phyloP scores from a whole-genome alignment of 2,329 filamentous ascomycete genomes.

The Alternaria arborescens region DNA sequence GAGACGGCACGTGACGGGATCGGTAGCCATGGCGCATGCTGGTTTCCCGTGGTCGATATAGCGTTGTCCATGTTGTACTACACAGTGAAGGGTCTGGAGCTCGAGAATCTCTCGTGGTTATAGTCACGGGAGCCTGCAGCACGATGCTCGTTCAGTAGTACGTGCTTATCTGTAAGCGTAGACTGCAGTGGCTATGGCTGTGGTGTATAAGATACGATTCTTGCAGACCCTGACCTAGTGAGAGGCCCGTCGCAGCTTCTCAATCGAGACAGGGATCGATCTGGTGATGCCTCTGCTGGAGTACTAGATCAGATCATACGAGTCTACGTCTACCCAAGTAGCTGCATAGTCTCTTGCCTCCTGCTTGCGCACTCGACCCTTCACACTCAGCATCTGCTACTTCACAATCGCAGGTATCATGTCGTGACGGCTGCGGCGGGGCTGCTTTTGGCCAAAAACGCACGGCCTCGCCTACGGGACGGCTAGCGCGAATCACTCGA shows the following conservation, averaged over 20 bases:
- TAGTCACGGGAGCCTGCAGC: neutral
- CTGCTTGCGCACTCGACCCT: neutral
- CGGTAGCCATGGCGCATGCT: constrained; percentile 55
- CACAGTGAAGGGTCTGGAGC: neutral
- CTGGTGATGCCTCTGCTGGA: constrained; percentile 6
- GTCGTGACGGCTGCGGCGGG: constrained; percentile 18
- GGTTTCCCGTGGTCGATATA: constrained; percentile 8
- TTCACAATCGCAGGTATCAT: constrained; percentile 3
- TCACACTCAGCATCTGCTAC: neutral
- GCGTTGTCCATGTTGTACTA: constrained; percentile 15
- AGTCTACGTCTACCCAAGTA: neutral
- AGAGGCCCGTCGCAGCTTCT: constrained; percentile 1
- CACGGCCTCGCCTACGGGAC: constrained; percentile 28
- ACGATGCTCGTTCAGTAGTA: no score
- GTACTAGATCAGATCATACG: constrained; percentile 7
- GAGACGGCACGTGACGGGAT: constrained; percentile 65
- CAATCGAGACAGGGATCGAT: constrained; percentile 17
- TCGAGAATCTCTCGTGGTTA: constrained; percentile 14
- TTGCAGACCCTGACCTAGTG: neutral
- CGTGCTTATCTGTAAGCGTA: no score
- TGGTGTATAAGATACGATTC: neutral
- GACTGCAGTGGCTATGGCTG: no score
- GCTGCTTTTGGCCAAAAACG: constrained; percentile 14
- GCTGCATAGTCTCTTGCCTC: neutral
- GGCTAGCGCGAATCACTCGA: constrained; percentile 31